Base-by-base conservation (phyloP, 305 asterid species). In the Ilex paraguariensis region DNA sequence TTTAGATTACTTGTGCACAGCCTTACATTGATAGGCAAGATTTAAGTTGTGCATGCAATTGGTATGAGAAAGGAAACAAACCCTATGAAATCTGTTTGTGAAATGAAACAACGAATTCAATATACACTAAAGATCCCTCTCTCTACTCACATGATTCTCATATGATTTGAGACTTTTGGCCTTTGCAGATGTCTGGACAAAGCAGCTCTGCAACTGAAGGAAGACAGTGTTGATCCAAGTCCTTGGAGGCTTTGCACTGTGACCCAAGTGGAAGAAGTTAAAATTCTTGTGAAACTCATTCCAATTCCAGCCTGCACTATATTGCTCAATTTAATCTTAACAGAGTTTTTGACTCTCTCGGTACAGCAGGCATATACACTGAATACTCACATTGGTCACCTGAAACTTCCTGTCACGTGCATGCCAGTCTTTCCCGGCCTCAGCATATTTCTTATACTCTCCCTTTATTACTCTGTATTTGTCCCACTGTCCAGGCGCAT, bases 361-460 rank as follows among this genome's bases (percentile, higher is more conserved):
- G 97, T 90, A 52, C 98, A 93, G 66, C 98, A 93, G 51, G 98
- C 97, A 1, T 93, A 87, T 69, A 93, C 98, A 7, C 55, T 93
- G 57, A 93, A 93, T 82, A 93, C 98, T 59, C 87, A 76, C 74
- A 82, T 93, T 75, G 97, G 97, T 16, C 80, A 61, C 42, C 79
- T 93, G 62, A 93, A 93, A 73, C 96, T 93, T 63, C 98, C 98
- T 0, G 97, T 93, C 33, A 90, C 96, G 21, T 90, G 97, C 87
- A 93, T 90, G 98, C 98, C 98, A 0, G 98, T 93, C 50, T 93
- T 93, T 69, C 98, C 98, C 1, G 93, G 97, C 44, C 91, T 93
- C 73, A 90, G 97, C 86, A 90, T 93, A 60, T 90, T 93, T 82
- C 69, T 93, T 3, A 52, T 93, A 58, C 96, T 93, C 67, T 87